These are phyloP conservation scores for Malbranchea cinnamomea DNA, from an alignment of 2,329 filamentous ascomycete species.

Conservation along the genomic window DNA sequence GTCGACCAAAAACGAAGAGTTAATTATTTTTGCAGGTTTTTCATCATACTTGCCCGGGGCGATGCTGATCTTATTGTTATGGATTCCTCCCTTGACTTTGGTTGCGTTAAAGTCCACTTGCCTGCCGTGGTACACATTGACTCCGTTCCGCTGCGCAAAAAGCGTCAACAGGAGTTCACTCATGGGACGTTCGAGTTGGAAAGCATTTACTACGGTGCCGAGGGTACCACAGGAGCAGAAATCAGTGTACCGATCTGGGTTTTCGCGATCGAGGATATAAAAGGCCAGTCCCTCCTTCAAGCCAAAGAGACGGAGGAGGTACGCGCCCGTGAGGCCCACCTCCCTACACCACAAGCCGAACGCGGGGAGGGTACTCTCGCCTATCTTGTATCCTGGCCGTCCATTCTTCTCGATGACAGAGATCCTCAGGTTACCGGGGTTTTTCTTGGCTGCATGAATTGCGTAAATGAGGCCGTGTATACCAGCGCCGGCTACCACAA, in stretches of 20 bases:
- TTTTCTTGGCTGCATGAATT: conserved; percentile 11
- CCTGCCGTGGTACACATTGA: conserved; percentile 14
- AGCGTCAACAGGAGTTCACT: conserved; percentile 16
- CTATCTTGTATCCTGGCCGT: conserved; percentile 14
- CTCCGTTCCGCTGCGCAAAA: conserved; percentile 13
- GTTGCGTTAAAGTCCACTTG: conserved; percentile 6
- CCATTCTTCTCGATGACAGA: conserved; percentile 12
- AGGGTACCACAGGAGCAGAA: conserved; percentile 11
- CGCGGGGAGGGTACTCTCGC: conserved; percentile 13
- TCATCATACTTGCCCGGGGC: conserved; percentile 3
- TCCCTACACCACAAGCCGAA: conserved; percentile 13
- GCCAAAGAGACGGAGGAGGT: conserved; percentile 13
- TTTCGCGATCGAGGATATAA: conserved; percentile 12
- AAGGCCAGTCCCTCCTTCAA: conserved; percentile 16
- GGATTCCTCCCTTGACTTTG: conserved; percentile 4
- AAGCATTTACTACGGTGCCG: conserved; percentile 9
- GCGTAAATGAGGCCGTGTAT: conserved; percentile 15
- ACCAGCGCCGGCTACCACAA: conserved; percentile 13
- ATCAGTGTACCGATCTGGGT: conserved; percentile 9
- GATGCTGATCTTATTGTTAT: conserved; percentile 2
- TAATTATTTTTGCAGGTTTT: conserved; percentile 4
- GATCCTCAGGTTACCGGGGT: conserved; percentile 4
- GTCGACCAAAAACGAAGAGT: conserved; percentile 12
- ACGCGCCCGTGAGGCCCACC: conserved; percentile 9
- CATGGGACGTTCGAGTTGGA: conserved; percentile 15